Percentiles rank a stretch among this genome's conserved stretches.
phyloP scores from a whole-genome alignment of 2,329 filamentous ascomycete genomes.

The Lasiodiplodia sp. region DNA sequence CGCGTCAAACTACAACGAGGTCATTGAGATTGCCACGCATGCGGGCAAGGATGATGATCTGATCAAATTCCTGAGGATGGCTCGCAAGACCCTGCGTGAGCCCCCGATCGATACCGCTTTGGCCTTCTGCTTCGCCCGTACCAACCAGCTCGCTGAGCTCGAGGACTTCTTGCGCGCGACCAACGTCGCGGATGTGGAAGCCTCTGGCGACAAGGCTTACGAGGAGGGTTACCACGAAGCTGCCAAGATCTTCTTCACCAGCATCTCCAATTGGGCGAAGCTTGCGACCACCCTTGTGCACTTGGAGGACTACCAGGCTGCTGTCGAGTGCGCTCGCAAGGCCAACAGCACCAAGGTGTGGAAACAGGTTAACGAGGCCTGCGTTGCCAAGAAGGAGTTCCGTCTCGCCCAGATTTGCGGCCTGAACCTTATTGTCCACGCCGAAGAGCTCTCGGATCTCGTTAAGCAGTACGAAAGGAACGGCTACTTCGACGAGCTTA shows the following conservation, averaged over 20 bases:
- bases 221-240: slow-evolving; percentile 93
- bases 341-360: slow-evolving; percentile 99
- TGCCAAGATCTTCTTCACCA: slow-evolving; percentile 98
- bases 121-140: slow-evolving; percentile 90
- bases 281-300: slow-evolving; percentile 97
- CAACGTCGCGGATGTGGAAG: slow-evolving; percentile 95
- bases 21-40: slow-evolving; percentile 93
- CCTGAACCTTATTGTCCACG: slow-evolving; percentile 96
- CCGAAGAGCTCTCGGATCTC: slow-evolving; percentile 89
- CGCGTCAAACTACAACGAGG: slow-evolving; percentile 90
- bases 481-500: slow-evolving; percentile 98
- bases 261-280: slow-evolving; percentile 99
- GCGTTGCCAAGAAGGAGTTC: slow-evolving; percentile 98
- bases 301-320: slow-evolving; percentile 94
- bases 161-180: slow-evolving; percentile 94
- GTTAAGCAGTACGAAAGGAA: slow-evolving; percentile 97
- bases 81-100: slow-evolving; percentile 94
- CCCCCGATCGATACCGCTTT: slow-evolving; percentile 91
- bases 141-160: slow-evolving; percentile 89
- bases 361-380: slow-evolving; percentile 98
- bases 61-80: slow-evolving; percentile 96
- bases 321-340: slow-evolving; percentile 96
- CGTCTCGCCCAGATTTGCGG: slow-evolving; percentile 98
- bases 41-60: slow-evolving; percentile 98
- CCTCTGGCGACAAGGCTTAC: slow-evolving; percentile 97